A percentile compares a stretch with the other conserved stretches of the same genome.
These are phyloP conservation scores for Paspalum vaginatum DNA, from an alignment of 176 grass and related monocot genomes.

Conservation along the genomic window DNA sequence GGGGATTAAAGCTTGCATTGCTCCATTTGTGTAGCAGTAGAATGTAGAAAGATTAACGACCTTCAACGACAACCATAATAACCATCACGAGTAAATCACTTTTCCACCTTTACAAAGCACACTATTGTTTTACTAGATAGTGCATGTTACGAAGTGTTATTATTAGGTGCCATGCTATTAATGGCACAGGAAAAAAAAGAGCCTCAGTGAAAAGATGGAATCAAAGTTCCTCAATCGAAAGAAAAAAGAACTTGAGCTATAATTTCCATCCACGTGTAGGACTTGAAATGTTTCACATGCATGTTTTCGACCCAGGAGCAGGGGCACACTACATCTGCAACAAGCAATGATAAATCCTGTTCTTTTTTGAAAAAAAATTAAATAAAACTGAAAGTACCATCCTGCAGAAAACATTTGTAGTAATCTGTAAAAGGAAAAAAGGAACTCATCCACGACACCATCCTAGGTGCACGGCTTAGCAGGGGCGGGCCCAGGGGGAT, in stretches of 20 bases:
- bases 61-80: too few relatives aligned
- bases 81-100: background rate
- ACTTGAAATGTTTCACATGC: slow-evolving; percentile 13
- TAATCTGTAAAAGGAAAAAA: slow-evolving; percentile 19
- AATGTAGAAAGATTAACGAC: too few relatives aligned
- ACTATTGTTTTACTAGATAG: too few relatives aligned
- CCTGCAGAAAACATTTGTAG: background rate
- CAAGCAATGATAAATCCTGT: slow-evolving; percentile 13
- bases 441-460: background rate
- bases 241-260: slow-evolving; percentile 6
- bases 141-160: background rate
- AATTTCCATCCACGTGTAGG: slow-evolving; percentile 16
- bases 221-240: background rate
- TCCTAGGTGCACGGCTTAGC: slow-evolving; percentile 11
- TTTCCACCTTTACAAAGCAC: slow-evolving; percentile 21
- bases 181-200: background rate
- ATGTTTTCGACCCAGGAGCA: too few relatives aligned
- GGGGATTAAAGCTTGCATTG: too few relatives aligned
- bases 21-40: too few relatives aligned
- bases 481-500: too few relatives aligned
- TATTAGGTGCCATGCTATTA: slow-evolving; percentile 24
- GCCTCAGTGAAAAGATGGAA: background rate
- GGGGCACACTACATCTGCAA: slow-evolving; percentile 37
- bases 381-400: background rate
- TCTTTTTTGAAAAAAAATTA: background rate